phyloP scores from a whole-genome alignment of 345 rosid genomes.

The Laguncularia racemosa region DNA sequence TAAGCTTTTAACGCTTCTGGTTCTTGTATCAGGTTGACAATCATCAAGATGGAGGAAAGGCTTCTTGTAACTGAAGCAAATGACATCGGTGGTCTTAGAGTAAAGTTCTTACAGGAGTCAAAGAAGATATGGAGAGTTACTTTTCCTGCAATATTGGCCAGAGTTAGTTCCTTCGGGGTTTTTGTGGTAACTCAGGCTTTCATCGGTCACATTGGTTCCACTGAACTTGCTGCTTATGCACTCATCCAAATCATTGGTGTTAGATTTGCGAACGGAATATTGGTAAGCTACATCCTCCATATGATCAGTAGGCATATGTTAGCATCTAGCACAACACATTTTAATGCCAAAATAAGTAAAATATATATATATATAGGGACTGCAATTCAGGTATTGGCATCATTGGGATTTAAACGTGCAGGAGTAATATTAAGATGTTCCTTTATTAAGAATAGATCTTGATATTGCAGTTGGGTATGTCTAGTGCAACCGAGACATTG shows the following conservation, averaged over 20 bases:
- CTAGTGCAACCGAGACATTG: conserved; percentile 31
- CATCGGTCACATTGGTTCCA: conserved; percentile 23
- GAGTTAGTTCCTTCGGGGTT: conserved; percentile 16
- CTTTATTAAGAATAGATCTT: no score
- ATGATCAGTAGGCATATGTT: no score
- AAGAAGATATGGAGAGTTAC: conserved; percentile 30
- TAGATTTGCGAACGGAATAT: conserved; percentile 21
- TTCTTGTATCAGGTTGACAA: neutral
- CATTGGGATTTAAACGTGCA: no score
- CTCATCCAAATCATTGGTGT: conserved; percentile 19
- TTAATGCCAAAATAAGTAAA: no score
- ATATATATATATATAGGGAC: no score
- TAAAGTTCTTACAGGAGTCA: conserved; percentile 19
- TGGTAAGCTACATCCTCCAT: conserved; percentile 3
- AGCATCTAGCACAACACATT: no score
- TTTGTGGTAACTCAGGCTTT: conserved; percentile 19
- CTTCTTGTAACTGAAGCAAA: conserved; percentile 9
- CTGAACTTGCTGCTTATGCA: conserved; percentile 29
- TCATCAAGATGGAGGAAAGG: conserved; percentile 13
- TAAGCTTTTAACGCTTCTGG: no score
- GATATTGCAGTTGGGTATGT: conserved; percentile 27
- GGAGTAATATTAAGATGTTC: conserved; percentile 6
- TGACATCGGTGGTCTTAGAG: neutral
- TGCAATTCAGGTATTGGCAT: no score
- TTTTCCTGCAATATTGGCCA: conserved; percentile 18